Conservation (phyloP, 2,329 filamentous ascomycete genomes). For the Phaeomoniella chlamydospora region DNA sequence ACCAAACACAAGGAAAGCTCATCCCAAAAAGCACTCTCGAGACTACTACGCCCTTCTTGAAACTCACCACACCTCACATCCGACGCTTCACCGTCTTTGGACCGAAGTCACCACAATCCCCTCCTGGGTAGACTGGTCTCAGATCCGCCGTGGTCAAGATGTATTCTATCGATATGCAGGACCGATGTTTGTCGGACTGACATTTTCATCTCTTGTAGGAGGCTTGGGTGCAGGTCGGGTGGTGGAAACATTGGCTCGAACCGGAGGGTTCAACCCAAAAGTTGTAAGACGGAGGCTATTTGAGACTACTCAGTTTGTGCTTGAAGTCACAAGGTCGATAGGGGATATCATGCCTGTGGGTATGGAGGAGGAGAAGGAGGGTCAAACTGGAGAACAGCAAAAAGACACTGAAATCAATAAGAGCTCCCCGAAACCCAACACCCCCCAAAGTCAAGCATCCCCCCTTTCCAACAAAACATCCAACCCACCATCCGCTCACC, state of each 20-base stretch:
- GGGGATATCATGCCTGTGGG: slow-evolving; percentile 55
- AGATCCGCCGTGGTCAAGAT: slow-evolving; percentile 59
- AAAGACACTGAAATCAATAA: no score
- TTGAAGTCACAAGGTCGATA: slow-evolving; percentile 54
- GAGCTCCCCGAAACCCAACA: no score
- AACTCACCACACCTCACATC: slow-evolving; percentile 42
- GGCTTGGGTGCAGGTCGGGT: slow-evolving; percentile 50
- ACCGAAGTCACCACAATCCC: slow-evolving; percentile 51
- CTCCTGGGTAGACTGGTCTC: slow-evolving; percentile 64
- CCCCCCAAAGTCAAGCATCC: no score
- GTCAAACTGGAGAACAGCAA: no score
- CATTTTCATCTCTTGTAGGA: slow-evolving; percentile 52
- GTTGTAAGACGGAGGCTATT: slow-evolving; percentile 52
- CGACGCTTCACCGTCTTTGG: slow-evolving; percentile 47
- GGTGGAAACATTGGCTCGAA: slow-evolving; percentile 59
- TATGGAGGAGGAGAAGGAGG: no score
- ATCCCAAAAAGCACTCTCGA: slow-evolving; percentile 23
- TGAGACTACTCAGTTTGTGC: slow-evolving; percentile 62
- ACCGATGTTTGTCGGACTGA: slow-evolving; percentile 47
- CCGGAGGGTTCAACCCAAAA: slow-evolving; percentile 57
- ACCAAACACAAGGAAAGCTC: no score
- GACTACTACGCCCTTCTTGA: slow-evolving; percentile 51
- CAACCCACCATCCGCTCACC: no score
- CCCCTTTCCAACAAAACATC: no score
- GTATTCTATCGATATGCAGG: slow-evolving; percentile 66